Evolutionary conservation across 306 rosid species (phyloP).

Genomic region (Prunus fruticosa): DNA sequence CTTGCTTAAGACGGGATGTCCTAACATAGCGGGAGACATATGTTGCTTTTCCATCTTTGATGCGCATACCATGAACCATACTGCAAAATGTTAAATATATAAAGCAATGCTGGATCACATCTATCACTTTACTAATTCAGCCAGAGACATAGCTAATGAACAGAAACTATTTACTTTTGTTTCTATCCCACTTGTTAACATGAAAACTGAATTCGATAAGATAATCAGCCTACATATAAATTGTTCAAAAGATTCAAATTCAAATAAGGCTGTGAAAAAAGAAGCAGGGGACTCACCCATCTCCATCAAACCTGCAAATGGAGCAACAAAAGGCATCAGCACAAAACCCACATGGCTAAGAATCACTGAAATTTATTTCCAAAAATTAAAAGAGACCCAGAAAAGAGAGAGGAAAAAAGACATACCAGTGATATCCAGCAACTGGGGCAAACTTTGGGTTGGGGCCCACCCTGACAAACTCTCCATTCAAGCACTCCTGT

Average conservation of each 20-base stretch:
- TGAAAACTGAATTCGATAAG: neutral
- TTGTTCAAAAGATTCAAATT: constrained; percentile 17
- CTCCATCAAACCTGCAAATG: constrained; percentile 93
- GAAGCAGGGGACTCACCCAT: constrained; percentile 63
- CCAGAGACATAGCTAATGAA: neutral
- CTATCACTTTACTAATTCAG: neutral
- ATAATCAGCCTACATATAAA: neutral
- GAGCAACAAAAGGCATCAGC: constrained; percentile 30
- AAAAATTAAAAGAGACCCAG: neutral
- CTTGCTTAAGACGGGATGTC: constrained; percentile 90
- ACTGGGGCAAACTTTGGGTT: constrained; percentile 80
- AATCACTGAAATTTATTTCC: neutral
- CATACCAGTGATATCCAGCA: constrained; percentile 90
- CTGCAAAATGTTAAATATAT: constrained; percentile 36
- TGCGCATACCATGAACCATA: constrained; percentile 94
- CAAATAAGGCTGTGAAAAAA: constrained; percentile 15
- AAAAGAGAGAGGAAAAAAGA: neutral
- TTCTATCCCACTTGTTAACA: neutral
- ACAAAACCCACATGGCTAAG: constrained; percentile 14
- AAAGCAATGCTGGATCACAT: neutral
- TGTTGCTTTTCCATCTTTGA: constrained; percentile 89
- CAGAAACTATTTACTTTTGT: neutral
- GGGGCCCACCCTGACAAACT: constrained; percentile 96
- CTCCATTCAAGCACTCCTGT: constrained; percentile 91
- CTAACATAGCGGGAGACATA: constrained; percentile 81